Conservation (phyloP, 352 stramenopile genomes). For the Phytophthora citricola region DNA sequence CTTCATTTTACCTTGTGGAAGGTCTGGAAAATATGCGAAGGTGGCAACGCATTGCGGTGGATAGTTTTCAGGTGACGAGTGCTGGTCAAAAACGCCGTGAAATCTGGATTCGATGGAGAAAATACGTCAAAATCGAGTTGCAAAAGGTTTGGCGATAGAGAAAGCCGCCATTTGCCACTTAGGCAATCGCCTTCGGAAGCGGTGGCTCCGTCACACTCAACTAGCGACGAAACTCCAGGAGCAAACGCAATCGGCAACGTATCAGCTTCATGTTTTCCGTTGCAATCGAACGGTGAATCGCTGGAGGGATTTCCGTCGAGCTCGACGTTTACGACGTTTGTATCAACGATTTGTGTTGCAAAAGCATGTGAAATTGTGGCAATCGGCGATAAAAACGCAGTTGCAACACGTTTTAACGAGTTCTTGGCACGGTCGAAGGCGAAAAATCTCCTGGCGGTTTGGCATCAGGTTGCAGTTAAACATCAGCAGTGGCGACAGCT, state of each 20-base stretch:
- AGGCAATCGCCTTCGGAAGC: constrained; percentile 19
- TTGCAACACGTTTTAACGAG: constrained; percentile 49
- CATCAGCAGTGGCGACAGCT: constrained; percentile 38
- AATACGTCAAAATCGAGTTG: constrained; percentile 17
- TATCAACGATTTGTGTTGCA: constrained; percentile 41
- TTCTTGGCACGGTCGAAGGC: constrained; percentile 25
- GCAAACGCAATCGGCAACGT: constrained; percentile 5
- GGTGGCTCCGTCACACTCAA: constrained; percentile 30
- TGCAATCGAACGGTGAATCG: constrained; percentile 13
- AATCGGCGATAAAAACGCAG: constrained; percentile 16
- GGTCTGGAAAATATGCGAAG: constrained; percentile 3
- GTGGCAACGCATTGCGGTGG: constrained; percentile 26
- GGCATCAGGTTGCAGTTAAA: constrained; percentile 27
- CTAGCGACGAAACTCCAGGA: constrained; percentile 6
- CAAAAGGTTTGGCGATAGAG: constrained; percentile 10
- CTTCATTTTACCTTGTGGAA: constrained; percentile 28
- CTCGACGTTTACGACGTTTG: constrained; percentile 12
- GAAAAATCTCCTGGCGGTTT: constrained; percentile 39
- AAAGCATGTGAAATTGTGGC: constrained; percentile 52
- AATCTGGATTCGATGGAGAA: constrained; percentile 34
- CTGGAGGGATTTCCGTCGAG: constrained; percentile 35
- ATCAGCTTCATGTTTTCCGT: constrained; percentile 16
- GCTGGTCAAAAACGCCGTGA: constrained; percentile 1
- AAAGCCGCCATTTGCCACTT: constrained; percentile 28
- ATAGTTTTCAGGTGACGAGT: constrained; percentile 13